phyloP scores from a whole-genome alignment of 2,329 filamentous ascomycete species.

The Lithohypha guttulata region DNA sequence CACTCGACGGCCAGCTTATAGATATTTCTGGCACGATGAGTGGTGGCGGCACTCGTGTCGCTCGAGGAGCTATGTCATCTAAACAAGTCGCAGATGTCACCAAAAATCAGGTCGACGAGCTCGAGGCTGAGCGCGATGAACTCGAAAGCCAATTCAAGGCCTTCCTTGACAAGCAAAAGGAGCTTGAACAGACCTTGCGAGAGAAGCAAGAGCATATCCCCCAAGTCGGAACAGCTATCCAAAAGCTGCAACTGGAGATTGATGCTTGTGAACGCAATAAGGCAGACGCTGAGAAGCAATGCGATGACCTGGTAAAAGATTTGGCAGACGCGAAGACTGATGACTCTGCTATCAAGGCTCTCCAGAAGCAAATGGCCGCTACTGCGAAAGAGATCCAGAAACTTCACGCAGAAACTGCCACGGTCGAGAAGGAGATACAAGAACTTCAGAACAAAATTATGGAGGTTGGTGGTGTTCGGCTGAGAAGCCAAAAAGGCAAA shows the following conservation, averaged over 20 bases:
- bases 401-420: constrained; percentile 73
- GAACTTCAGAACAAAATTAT: constrained; percentile 92
- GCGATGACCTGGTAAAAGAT: constrained; percentile 73
- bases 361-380: constrained; percentile 68
- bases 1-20: constrained; percentile 86
- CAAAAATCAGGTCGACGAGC: constrained; percentile 77
- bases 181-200: constrained; percentile 63
- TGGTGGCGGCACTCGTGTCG: constrained; percentile 82
- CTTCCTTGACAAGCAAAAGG: constrained; percentile 73
- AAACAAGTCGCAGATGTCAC: constrained; percentile 80
- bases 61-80: constrained; percentile 91
- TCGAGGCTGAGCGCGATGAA: constrained; percentile 76
- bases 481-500: constrained; percentile 79
- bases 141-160: constrained; percentile 73
- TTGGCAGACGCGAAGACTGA: constrained; percentile 73
- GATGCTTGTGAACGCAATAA: constrained; percentile 79
- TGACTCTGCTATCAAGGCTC: constrained; percentile 56
- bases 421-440: constrained; percentile 87
- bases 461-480: constrained; percentile 89
- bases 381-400: constrained; percentile 69
- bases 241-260: constrained; percentile 80
- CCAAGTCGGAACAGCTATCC: constrained; percentile 75
- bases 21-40: constrained; percentile 99
- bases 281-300: constrained; percentile 68
- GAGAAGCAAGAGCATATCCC: constrained; percentile 70